Base-by-base conservation (phyloP, 768 basidiomycete genomes). In the Mycena chlorophos region DNA sequence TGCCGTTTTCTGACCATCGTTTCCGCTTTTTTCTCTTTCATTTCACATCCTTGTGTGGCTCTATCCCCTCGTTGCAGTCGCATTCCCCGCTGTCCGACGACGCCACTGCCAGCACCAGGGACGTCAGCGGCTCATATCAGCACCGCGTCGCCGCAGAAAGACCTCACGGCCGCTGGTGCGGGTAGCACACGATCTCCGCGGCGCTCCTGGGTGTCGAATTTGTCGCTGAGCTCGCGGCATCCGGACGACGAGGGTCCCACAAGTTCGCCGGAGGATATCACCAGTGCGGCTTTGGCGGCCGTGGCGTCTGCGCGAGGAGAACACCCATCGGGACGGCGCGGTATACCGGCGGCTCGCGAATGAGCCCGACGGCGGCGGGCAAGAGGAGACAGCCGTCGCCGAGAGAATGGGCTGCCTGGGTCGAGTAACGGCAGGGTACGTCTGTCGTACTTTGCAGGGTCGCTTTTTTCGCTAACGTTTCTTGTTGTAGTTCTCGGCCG, bases 211-310 rank as follows among this genome's bases (percentile, higher is more conserved):
- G 28, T 51, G n/a, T 62, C 60, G 22, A 30, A 55, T 26, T 37
- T 55, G 20, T 54, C 57, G 25, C 54, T 56, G 20, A 55, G 51
- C 40, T 55, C 45, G 42, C 27, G 49, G 23, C 66, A 65, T 43
- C 66, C 70, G 39, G 65, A 63, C 22, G 58, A 60, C 26, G 59
- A 60, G 22, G 66, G 28, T 17, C 27, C 61, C 31, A n/a, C n/a
- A n/a, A 50, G 43, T 28, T 53, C 66, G 19, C 66, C 69, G 16
- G 68, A 67, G 27, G 76, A 82, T 62, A 72, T 86, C 28, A 78
- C 79, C 1, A 75, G 78, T 25, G 78, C 83, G 51, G 86, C 87
- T 43, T 67, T 88, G 58, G 83, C 80, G 40, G 81, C 85, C 29
- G 80, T 86, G 38, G 80, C 83, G 4, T 79, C 80, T 3, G 78